phyloP scores from a whole-genome alignment of 768 basidiomycete genomes.

The Mycena belliarum region DNA sequence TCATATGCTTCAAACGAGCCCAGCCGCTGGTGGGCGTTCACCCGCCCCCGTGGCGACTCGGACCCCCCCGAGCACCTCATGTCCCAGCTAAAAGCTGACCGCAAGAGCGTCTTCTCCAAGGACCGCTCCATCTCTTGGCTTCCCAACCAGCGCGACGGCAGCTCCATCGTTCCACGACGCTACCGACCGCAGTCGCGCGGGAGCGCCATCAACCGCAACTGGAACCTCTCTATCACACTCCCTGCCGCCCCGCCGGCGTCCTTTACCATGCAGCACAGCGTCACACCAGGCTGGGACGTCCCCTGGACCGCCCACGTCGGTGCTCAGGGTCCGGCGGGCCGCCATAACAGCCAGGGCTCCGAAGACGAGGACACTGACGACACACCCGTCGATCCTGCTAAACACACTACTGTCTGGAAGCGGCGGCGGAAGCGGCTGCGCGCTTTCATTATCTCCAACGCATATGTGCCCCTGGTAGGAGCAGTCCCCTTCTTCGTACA shows the following conservation, averaged over 20 bases:
- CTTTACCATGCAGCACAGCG: constrained; percentile 55
- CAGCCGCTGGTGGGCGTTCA: constrained; percentile 78
- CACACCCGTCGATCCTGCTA: constrained; percentile 27
- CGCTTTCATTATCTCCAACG: constrained; percentile 69
- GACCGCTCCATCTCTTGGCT: constrained; percentile 58
- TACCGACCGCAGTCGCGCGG: constrained; percentile 29
- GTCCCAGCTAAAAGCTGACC: constrained; percentile 28
- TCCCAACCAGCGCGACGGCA: constrained; percentile 37
- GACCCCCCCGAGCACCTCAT: constrained; percentile 13
- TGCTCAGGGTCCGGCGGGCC: constrained; percentile 39
- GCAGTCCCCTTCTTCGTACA: constrained; percentile 21
- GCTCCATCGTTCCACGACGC: constrained; percentile 24
- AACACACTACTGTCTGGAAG: constrained; percentile 32
- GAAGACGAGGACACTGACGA: constrained; percentile 26
- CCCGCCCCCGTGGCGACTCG: constrained; percentile 48
- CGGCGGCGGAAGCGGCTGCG: constrained; percentile 52
- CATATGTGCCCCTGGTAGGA: constrained; percentile 75
- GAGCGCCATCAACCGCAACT: constrained; percentile 23
- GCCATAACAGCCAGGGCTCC: constrained; percentile 29
- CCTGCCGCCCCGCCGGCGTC: constrained; percentile 40
- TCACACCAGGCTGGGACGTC: constrained; percentile 67
- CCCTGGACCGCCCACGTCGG: constrained; percentile 59
- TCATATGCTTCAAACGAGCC: constrained; percentile 44
- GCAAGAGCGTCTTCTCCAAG: constrained; percentile 36
- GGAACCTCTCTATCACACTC: constrained; percentile 35